A percentile compares a stretch with the other conserved stretches of the same genome.
Evolutionary conservation across 2,329 filamentous ascomycete species (phyloP).

Genomic region (Penicillium sp.): DNA sequence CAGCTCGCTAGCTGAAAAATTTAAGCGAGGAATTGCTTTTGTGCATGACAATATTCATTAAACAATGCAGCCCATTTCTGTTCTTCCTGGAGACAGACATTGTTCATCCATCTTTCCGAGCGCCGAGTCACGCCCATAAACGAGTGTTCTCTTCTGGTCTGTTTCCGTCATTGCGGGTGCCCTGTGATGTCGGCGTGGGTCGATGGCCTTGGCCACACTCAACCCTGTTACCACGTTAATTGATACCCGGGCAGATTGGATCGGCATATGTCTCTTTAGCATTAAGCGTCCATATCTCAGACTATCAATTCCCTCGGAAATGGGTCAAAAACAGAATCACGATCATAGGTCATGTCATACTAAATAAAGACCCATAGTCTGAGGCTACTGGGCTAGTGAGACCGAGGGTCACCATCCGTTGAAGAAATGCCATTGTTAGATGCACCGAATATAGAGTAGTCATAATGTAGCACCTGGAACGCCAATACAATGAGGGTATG

Average conservation of each 20-base stretch:
- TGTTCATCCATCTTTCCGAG: background rate
- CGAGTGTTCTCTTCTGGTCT: background rate
- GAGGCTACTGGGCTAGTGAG: no score
- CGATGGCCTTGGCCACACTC: slow-evolving; percentile 17
- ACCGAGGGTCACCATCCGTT: background rate
- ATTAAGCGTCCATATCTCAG: background rate
- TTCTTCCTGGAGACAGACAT: background rate
- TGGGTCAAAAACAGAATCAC: background rate
- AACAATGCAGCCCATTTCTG: background rate
- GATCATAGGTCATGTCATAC: no score
- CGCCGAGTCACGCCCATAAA: background rate
- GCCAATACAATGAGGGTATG: background rate
- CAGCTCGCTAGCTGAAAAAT: background rate
- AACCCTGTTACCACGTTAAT: background rate
- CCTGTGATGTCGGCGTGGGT: slow-evolving; percentile 21
- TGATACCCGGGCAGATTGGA: slow-evolving; percentile 4
- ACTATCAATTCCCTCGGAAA: background rate
- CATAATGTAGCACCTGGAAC: background rate
- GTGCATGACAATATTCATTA: background rate
- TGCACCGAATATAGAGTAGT: background rate
- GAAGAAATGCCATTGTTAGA: background rate
- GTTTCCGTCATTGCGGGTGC: slow-evolving; percentile 18
- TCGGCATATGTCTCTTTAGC: background rate
- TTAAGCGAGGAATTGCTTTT: background rate
- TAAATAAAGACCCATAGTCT: no score